These are phyloP conservation scores for Aspergillus jensenii DNA, from an alignment of 2,329 filamentous ascomycete species.

Conservation along the genomic window DNA sequence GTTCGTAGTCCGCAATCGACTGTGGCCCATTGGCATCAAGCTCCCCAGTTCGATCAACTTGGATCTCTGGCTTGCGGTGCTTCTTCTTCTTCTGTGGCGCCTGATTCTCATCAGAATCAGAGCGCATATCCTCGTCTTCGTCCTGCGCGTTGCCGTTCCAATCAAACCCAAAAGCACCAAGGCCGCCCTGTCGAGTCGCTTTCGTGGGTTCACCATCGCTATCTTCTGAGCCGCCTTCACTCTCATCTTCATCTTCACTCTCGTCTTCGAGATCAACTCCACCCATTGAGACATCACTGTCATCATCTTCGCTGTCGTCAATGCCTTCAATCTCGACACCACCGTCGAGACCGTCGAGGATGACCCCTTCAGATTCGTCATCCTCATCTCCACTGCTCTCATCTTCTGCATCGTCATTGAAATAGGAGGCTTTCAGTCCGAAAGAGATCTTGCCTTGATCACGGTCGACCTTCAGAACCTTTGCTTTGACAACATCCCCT, in stretches of 20 bases:
- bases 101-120: slow-evolving; percentile 52
- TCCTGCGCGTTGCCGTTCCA: slow-evolving; percentile 74
- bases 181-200: slow-evolving; percentile 50
- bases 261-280: slow-evolving; percentile 47
- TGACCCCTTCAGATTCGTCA: slow-evolving; percentile 36
- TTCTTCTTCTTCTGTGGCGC: slow-evolving; percentile 68
- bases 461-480: slow-evolving; percentile 74
- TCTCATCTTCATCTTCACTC: slow-evolving; percentile 47
- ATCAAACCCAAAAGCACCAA: slow-evolving; percentile 77
- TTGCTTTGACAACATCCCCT: slow-evolving; percentile 91
- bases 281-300: slow-evolving; percentile 39
- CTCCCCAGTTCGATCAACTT: slow-evolving; percentile 88
- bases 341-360: slow-evolving; percentile 30
- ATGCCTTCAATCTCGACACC: slow-evolving; percentile 36
- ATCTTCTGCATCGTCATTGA: slow-evolving; percentile 60
- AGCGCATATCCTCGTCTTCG: slow-evolving; percentile 41
- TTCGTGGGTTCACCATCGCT: slow-evolving; percentile 41
- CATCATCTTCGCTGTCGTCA: slow-evolving; percentile 35
- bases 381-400: slow-evolving; percentile 48
- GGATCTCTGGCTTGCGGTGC: slow-evolving; percentile 71
- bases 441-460: slow-evolving; percentile 80
- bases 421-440: slow-evolving; percentile 89
- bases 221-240: slow-evolving; percentile 45
- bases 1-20: slow-evolving; percentile 88
- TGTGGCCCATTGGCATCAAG: slow-evolving; percentile 86